phyloP scores from a whole-genome alignment of 257 asterid genomes.

The Mentha longifolia region DNA sequence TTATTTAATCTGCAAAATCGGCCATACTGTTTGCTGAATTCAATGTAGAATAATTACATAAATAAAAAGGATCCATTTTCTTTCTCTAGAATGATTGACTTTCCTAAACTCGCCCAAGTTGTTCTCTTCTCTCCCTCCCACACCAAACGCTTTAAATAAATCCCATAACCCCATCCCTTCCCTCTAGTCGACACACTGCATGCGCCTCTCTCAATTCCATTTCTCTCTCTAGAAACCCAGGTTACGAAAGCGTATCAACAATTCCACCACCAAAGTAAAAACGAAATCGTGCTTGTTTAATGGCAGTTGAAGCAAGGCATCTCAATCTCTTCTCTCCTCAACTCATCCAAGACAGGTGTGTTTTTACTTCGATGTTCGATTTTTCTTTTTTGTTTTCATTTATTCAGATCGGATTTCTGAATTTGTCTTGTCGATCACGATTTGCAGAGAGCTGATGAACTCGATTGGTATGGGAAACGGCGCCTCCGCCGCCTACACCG shows the following conservation, averaged over 20 bases:
- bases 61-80: too few relatives aligned
- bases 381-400: too few relatives aligned
- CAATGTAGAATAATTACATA: too few relatives aligned
- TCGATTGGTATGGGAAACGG: constrained; percentile 33
- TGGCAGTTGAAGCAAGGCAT: constrained; percentile 87
- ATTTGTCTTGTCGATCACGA: not conserved
- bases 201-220: constrained; percentile 26
- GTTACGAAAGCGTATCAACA: not conserved
- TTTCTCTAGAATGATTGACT: constrained; percentile 47
- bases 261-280: too few relatives aligned
- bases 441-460: constrained; percentile 44
- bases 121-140: constrained; percentile 33
- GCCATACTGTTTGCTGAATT: constrained; percentile 31
- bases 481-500: constrained; percentile 26
- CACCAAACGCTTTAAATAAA: constrained; percentile 57
- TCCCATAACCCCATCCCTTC: constrained; percentile 34
- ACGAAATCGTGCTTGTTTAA: constrained; percentile 1
- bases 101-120: constrained; percentile 29
- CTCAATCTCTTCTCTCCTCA: constrained; percentile 49
- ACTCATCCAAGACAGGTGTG: constrained; percentile 49
- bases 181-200: constrained; percentile 42
- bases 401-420: not conserved
- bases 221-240: constrained; percentile 30
- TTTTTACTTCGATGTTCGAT: not conserved
- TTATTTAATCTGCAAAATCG: constrained; percentile 36